Evolutionary conservation across 345 rosid genomes (phyloP).

Genomic region (Eutrema japonicum): DNA sequence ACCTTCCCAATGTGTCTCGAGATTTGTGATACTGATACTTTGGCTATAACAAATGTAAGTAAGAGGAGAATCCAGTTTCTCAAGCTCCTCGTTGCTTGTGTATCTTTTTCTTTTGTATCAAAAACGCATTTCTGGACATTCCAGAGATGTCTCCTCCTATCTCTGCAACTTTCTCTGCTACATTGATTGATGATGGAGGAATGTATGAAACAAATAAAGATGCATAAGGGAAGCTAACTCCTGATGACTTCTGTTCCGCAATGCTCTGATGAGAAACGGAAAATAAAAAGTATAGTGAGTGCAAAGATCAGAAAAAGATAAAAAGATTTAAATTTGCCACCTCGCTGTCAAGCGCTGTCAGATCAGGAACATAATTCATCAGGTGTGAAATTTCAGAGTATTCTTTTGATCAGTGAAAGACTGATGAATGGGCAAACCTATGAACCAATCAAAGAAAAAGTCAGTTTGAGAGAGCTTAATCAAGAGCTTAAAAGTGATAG

Average conservation of each 20-base stretch:
- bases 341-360: conserved; percentile 77
- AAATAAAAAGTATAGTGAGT: conserved; percentile 8
- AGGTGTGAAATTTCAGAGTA: conserved; percentile 94
- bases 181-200: conserved; percentile 62
- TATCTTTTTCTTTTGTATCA: conserved; percentile 79
- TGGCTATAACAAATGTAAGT: conserved; percentile 54
- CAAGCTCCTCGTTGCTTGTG: conserved; percentile 84
- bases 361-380: conserved; percentile 96
- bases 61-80: conserved; percentile 76
- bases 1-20: not conserved
- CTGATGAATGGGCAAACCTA: conserved; percentile 80
- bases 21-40: conserved; percentile 18
- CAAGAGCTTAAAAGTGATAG: not conserved
- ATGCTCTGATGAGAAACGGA: conserved; percentile 49
- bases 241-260: conserved; percentile 39
- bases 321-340: conserved; percentile 43
- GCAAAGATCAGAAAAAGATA: not conserved
- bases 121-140: conserved; percentile 57
- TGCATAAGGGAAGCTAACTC: conserved; percentile 75
- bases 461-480: conserved; percentile 9
- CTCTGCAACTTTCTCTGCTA: conserved; percentile 69
- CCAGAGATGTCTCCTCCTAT: conserved; percentile 47
- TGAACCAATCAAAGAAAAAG: conserved; percentile 1
- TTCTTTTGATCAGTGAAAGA: conserved; percentile 59
- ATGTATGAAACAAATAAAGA: conserved; percentile 66